Base-by-base conservation (phyloP, 108 stramenopile genomes). In the Schizochytrium sp. region DNA sequence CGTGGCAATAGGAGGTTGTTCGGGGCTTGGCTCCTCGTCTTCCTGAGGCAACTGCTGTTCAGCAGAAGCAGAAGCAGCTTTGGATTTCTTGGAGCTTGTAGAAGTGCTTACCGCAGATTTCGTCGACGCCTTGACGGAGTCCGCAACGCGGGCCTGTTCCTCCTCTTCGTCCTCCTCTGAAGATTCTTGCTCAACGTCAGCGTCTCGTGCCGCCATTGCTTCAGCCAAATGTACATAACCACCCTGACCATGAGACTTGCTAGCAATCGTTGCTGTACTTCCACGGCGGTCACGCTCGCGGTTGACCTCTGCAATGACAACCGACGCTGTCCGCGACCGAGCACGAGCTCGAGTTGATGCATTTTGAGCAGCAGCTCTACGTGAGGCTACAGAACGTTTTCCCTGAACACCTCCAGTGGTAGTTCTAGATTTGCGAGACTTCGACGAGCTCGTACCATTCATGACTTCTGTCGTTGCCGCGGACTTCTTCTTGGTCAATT, bases 301-400 rank as follows among this genome's bases (percentile, higher is more conserved):
- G 15, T 17, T 0, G 15, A 83, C 53, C 28, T 83, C 76, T n/a
- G 50, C 76, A n/a, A 83, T 10, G 2, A 83, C 76, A 17, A 83
- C 76, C 5, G 76, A 83, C 45, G 76, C 76, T 10, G 76, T 83
- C 0, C 76, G 47, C 50, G 76, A 40, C 19, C 64, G 64, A 38
- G 64, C 40, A 38, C 64, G 64, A 15, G 13, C 17, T 58, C 13
- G 57, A 58, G 57, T 10, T 58, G 13, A 10, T 58, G 10, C 13
- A 10, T 58, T 10, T 58, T 17, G 57, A 15, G 10, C 13, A 10
- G 57, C 57, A 17, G 57, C 13, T 10, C 57, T 69, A 44, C 28
- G 64, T 44, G 64, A 38, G 12, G 64, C 64, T 15, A 44, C 64
- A 44, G 64, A 1, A 0, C 44, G 64, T 7, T 15, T 69, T 38